Conservation (phyloP, 257 asterid genomes). For the Solanum bulbocastanum region DNA sequence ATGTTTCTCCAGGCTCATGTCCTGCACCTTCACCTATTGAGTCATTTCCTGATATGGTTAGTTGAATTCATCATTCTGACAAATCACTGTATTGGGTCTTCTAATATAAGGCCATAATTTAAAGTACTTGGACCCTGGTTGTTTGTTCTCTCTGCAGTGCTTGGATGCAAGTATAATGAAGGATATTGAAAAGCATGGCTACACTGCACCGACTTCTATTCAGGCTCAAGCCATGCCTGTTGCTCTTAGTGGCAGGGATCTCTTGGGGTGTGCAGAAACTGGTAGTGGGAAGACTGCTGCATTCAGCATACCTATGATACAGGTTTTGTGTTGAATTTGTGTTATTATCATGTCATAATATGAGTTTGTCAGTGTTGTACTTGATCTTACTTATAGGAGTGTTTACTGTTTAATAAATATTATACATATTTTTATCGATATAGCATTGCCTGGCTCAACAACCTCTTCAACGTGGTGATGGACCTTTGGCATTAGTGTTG, state of each 20-base stretch:
- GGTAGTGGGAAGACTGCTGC: slow-evolving; percentile 94
- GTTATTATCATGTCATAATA: not conserved
- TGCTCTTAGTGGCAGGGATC: slow-evolving; percentile 82
- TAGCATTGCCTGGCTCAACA: slow-evolving; percentile 81
- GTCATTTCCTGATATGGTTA: slow-evolving; percentile 77
- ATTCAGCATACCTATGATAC: slow-evolving; percentile 77
- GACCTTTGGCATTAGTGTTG: slow-evolving; percentile 80
- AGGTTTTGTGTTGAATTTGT: slow-evolving; percentile 32
- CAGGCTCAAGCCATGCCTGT: slow-evolving; percentile 95
- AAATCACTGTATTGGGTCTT: not conserved
- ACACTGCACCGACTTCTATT: slow-evolving; percentile 75
- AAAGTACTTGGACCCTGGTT: not conserved
- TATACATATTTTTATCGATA: not conserved
- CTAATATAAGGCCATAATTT: not conserved
- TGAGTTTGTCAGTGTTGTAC: not conserved
- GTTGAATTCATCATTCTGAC: not conserved
- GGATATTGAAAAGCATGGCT: slow-evolving; percentile 71
- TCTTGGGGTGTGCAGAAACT: slow-evolving; percentile 91
- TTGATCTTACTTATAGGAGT: not conserved
- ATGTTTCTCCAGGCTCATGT: slow-evolving; percentile 49
- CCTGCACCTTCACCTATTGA: slow-evolving; percentile 75
- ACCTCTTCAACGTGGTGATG: slow-evolving; percentile 79
- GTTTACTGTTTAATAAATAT: not conserved
- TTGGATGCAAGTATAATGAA: slow-evolving; percentile 63
- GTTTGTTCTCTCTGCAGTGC: slow-evolving; percentile 33